These are phyloP conservation scores for Sclerotinia minor DNA, from an alignment of 2,329 filamentous ascomycete genomes.

Conservation along the genomic window DNA sequence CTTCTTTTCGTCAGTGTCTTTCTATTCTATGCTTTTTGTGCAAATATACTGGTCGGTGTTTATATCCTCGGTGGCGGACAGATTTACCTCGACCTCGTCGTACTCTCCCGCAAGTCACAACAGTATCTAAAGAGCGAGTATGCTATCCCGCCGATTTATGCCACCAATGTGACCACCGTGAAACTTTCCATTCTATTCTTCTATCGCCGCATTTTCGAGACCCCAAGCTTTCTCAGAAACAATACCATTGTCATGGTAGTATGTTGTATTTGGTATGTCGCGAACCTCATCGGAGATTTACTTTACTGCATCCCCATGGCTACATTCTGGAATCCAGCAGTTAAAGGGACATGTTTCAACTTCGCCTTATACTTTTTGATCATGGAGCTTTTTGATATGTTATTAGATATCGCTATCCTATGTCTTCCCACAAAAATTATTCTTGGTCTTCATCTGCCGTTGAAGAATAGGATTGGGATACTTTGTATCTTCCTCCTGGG, in stretches of 20 bases:
- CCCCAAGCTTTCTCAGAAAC: neutral
- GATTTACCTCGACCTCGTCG: neutral
- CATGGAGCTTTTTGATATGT: slow-evolving; percentile 3
- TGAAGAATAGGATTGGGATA: neutral
- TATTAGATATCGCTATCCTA: neutral
- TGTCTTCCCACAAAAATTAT: neutral
- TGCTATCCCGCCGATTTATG: neutral
- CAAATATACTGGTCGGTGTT: neutral
- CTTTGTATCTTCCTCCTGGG: slow-evolving; percentile 7
- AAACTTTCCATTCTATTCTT: slow-evolving; percentile 12
- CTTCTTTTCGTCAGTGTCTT: neutral
- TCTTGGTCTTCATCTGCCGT: neutral
- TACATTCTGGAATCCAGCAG: slow-evolving; percentile 6
- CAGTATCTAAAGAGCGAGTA: slow-evolving; percentile 5
- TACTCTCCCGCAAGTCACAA: neutral
- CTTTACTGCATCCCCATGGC: slow-evolving; percentile 2
- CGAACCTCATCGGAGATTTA: neutral
- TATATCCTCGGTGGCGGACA: neutral
- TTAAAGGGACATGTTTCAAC: slow-evolving; percentile 6
- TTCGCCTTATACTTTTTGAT: neutral
- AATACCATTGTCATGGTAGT: neutral
- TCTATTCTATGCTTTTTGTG: neutral
- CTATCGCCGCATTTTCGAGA: slow-evolving; percentile 9
- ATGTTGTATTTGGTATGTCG: neutral
- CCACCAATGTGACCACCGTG: neutral